Evolutionary conservation across 208 protist genomes (phyloP), one percentile per base, ranked within the genome.

Genomic region (Leishmania gerbilli): DNA sequence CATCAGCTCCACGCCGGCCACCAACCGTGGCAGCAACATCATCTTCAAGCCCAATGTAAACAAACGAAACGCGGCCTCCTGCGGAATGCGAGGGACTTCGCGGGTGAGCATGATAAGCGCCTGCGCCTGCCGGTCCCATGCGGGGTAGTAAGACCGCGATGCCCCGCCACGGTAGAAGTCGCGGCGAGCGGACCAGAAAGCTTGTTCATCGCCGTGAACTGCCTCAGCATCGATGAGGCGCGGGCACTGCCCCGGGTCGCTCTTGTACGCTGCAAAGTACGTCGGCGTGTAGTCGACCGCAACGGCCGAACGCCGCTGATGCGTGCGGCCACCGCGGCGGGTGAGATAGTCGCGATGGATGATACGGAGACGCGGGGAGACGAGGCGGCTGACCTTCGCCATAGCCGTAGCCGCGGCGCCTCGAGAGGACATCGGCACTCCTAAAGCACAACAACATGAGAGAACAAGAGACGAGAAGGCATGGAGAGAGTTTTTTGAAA

Each of bases 31-130:
- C 53, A 97, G 64, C 74, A 96, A 77, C 87, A 94, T 85, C 85
- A 97, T 82, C 80, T 90, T 93, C 37, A 97, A 69, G 13, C 86
- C 89, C 21, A 97, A 76, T 24, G 90, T 88, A 72, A 97, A 94
- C 37, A 97, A 81, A 34, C 94, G 91, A 84, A 97, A 96, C 21
- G 94, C 92, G 47, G 93, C 93, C 79, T 95, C 91, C 84, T 93
- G 91, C 45, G 93, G 92, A 9, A 95, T 89, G 42, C 94, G 91
- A n/a, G 89, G 77, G 34, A 95, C 94, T 11, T 91, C 71, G 37
- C 88, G 87, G 13, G 90, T 96, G 62, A 97, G 81, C 81, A 93
- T 86, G 75, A 97, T 88, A 2, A 95, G 87, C 56, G 88, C 86
- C 79, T 97, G 94, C 40, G 94, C 92, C 79, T 91, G 86, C 0